phyloP scores from a whole-genome alignment of 2,329 filamentous ascomycete genomes.

The Phialophora macrospora region DNA sequence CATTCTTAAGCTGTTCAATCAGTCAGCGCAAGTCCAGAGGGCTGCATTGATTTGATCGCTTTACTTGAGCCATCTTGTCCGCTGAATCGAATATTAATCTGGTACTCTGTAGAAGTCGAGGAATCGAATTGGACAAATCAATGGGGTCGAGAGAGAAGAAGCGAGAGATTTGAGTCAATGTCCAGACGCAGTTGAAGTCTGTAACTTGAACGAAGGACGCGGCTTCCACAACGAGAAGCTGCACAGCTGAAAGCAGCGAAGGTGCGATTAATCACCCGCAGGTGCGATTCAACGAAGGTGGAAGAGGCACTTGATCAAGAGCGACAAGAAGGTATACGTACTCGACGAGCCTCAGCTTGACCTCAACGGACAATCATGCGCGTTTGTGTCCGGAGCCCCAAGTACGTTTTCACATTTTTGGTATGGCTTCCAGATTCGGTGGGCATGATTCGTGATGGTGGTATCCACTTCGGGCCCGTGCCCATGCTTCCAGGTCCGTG shows the following conservation, averaged over 20 bases:
- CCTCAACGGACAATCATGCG: slow-evolving; percentile 16
- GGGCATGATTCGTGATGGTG: slow-evolving; percentile 10
- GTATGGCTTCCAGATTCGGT: slow-evolving; percentile 14
- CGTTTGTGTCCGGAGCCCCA: slow-evolving; percentile 17
- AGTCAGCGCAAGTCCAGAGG: slow-evolving; percentile 13
- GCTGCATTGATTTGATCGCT: not conserved
- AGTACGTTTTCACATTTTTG: slow-evolving; percentile 12
- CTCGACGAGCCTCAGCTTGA: slow-evolving; percentile 6
- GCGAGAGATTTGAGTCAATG: slow-evolving; percentile 21
- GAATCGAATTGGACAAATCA: slow-evolving; percentile 15
- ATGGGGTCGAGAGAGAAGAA: slow-evolving; percentile 9
- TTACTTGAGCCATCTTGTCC: slow-evolving; percentile 35
- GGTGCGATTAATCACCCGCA: slow-evolving; percentile 23
- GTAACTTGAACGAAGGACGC: slow-evolving; percentile 23
- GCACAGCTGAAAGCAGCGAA: slow-evolving; percentile 23
- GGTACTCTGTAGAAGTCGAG: slow-evolving; percentile 13
- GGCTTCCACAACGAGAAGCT: slow-evolving; percentile 22
- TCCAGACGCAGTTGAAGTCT: slow-evolving; percentile 7
- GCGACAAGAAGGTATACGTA: slow-evolving; percentile 10
- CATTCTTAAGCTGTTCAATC: slow-evolving; percentile 30
- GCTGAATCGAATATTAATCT: slow-evolving; percentile 3
- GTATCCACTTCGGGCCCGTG: slow-evolving; percentile 9
- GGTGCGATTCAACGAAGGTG: slow-evolving; percentile 30
- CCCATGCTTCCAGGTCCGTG: not conserved
- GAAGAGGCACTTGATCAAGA: slow-evolving; percentile 12